Evolutionary conservation across 768 basidiomycete species (phyloP), one percentile per base, ranked within the genome.

Genomic region (Rhodosporidiobolus sp.): DNA sequence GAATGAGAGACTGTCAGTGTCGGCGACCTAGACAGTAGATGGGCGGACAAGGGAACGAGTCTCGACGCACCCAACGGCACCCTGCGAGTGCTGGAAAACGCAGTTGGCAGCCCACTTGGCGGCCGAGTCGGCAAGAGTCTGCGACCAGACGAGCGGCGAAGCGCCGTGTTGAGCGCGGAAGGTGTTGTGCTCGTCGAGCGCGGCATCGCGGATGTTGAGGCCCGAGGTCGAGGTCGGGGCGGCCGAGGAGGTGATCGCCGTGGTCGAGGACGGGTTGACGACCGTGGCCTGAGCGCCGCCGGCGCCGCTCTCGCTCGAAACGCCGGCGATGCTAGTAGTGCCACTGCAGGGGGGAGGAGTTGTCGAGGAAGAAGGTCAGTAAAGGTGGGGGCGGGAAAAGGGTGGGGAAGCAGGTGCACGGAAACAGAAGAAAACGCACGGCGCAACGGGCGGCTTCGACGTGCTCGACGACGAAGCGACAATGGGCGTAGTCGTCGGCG

Each of bases 71-170:
- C 65, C 89, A 45, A 90, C 84, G 34, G 82, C 80, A 35, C 89
- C 89, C 30, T 85, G 85, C 22, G 88, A 89, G 79, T 93, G 91
- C 73, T 86, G 45, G 80, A 88, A 90, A 6, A 84, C 78, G 78
- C 91, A 93, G 22, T 81, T 81, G 74, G 87, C 83, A 7, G 89
- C 89, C 88, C 89, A 90, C 66, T 84, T 78, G 77, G 88, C 86
- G 11, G 91, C 91, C 69, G 85, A 86, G n/a, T 79, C 78, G 1
- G 89, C 88, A 52, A 89, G 79, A 5, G 81, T 79, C 65, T 86
- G 81, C 79, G 83, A 87, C 90, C 90, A 93, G 0, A 85, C 85
- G 57, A 93, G 81, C 14, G 85, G 70, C 1, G 79, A 58, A 28
- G 90, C 91, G 53, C 88, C 89, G 77, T 90, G 88, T 66, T 85